These are phyloP conservation scores for Jaltomata sinuosa DNA, from an alignment of 257 asterid genomes.

Conservation along the genomic window DNA sequence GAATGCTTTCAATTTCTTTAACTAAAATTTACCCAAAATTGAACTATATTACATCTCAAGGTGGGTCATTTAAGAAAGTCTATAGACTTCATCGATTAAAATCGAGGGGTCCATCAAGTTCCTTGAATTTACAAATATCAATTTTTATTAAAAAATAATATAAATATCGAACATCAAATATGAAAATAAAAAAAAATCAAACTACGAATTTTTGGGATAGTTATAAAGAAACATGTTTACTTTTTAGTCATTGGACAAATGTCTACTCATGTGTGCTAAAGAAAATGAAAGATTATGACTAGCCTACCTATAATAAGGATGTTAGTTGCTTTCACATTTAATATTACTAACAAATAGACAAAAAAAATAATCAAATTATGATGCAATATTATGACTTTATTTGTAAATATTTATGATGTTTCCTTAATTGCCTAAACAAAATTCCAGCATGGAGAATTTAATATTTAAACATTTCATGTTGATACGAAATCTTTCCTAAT, in stretches of 20 bases:
- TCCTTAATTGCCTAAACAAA: not conserved
- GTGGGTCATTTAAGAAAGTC: too few species aligned
- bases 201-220: not conserved
- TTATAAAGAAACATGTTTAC: not conserved
- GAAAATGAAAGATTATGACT: not conserved
- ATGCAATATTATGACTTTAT: constrained; percentile 1
- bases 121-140: too few species aligned
- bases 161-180: too few species aligned
- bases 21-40: too few species aligned
- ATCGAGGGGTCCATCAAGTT: too few species aligned
- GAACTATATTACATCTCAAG: too few species aligned
- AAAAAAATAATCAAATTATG: not conserved
- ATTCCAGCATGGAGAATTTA: not conserved
- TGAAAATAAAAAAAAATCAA: too few species aligned
- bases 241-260: not conserved
- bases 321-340: constrained; percentile 1
- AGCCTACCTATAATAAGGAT: not conserved
- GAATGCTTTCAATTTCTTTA: too few species aligned
- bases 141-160: too few species aligned
- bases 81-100: too few species aligned
- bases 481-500: not conserved
- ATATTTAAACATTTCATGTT: not conserved
- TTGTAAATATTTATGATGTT: not conserved
- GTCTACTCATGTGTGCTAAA: not conserved
- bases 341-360: not conserved